Conservation (phyloP, 2,329 filamentous ascomycete genomes). For the Lachnum nothofagi region DNA sequence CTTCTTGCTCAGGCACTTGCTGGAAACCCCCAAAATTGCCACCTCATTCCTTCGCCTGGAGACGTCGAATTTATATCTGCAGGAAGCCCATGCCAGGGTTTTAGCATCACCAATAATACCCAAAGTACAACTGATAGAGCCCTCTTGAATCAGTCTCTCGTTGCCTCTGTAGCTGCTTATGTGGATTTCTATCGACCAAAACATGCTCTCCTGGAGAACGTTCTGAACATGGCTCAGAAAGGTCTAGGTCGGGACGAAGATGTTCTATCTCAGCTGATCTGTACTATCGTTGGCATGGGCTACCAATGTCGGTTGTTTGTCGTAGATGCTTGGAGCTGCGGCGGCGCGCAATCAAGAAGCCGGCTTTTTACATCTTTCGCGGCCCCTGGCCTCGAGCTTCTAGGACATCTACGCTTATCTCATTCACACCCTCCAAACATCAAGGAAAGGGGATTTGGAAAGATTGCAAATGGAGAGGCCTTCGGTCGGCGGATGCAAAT, state of each 20-base stretch:
- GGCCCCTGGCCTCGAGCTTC: conserved; percentile 57
- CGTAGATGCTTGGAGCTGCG: conserved; percentile 64
- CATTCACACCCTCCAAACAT: conserved; percentile 53
- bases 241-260: conserved; percentile 48
- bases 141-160: conserved; percentile 67
- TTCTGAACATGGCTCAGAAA: conserved; percentile 55
- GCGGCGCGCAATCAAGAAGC: conserved; percentile 59
- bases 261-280: conserved; percentile 68
- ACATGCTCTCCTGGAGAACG: conserved; percentile 77
- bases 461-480: conserved; percentile 51
- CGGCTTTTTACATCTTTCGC: conserved; percentile 69
- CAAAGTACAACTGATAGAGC: conserved; percentile 52
- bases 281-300: conserved; percentile 67
- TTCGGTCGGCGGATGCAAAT: conserved; percentile 50
- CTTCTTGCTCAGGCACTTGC: conserved; percentile 52
- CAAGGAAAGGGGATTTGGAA: conserved; percentile 45
- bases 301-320: conserved; percentile 68
- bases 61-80: conserved; percentile 65
- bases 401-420: conserved; percentile 52
- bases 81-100: conserved; percentile 74
- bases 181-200: conserved; percentile 69
- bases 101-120: conserved; percentile 59
- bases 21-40: conserved; percentile 39
- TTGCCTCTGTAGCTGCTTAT: conserved; percentile 70
- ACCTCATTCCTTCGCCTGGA: conserved; percentile 52